A percentile compares a stretch with the other conserved stretches of the same genome.
phyloP scores from a whole-genome alignment of 768 basidiomycete species.

The Rhodotorula diobovata region DNA sequence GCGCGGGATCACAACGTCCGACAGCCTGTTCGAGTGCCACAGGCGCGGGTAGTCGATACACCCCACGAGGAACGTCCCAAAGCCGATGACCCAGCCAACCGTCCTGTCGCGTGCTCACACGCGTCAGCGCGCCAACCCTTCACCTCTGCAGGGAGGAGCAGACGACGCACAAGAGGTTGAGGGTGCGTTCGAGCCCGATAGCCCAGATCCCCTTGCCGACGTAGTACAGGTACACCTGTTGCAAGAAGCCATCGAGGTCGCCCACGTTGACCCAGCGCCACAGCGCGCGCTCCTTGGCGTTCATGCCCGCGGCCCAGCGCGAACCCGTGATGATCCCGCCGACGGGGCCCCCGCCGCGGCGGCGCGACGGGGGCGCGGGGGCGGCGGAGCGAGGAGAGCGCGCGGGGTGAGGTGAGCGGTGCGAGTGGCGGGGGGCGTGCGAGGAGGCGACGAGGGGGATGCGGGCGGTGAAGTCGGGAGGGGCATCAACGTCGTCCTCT shows the following conservation, averaged over 20 bases:
- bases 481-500: conserved; percentile 25
- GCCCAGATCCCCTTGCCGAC: conserved; percentile 94
- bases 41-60: conserved; percentile 89
- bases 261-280: conserved; percentile 99
- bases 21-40: conserved; percentile 63
- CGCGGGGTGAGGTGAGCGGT: neutral
- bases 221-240: conserved; percentile 80
- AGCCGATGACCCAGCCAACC: conserved; percentile 94
- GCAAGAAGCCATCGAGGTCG: conserved; percentile 89
- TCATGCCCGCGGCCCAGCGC: neutral
- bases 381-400: neutral
- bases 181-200: conserved; percentile 78
- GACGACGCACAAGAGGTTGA: conserved; percentile 84
- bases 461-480: conserved; percentile 35
- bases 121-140: neutral
- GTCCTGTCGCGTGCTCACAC: conserved; percentile 57
- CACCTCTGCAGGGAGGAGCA: no score
- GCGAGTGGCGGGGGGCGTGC: neutral
- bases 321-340: conserved; percentile 12
- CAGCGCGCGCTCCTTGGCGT: conserved; percentile 67
- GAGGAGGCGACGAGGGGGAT: conserved; percentile 2
- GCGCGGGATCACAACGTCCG: conserved; percentile 72
- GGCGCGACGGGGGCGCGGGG: neutral
- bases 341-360: neutral
- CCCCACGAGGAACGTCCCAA: conserved; percentile 90